Evolutionary conservation across 2,329 filamentous ascomycete species (phyloP), one percentile per base, ranked within the genome.

Genomic region (Colletotrichum simmondsii): DNA sequence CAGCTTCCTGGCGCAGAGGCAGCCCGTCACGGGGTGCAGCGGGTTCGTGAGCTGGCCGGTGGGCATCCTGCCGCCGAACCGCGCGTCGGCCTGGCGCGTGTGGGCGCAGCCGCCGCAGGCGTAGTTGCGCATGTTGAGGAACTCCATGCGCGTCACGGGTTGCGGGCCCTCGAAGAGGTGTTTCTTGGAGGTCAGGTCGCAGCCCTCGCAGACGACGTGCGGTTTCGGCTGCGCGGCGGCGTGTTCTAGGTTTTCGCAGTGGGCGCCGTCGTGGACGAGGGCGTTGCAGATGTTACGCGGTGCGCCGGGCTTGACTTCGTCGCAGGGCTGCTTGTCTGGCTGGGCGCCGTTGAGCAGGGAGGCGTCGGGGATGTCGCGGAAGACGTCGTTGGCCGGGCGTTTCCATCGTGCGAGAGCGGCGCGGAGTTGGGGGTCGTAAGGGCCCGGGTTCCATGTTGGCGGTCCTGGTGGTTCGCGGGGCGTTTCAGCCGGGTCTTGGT

Each of bases 71-170:
- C 42, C 58, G 42, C 74, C 66, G 10, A 56, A 58, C 32, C 24
- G 22, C 56, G 37, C 67, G 14, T 7, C 46, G 32, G 8, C 46
- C 62, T 32, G 46, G 42, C 14, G 24, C 26, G 32, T 10, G n/a
- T 30, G 57, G 54, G 78, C 63, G 74, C 84, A 85, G 0, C 32
- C 30, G 12, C 57, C 35, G 74, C 84, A 86, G 5, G 83, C 77
- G 75, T 83, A 84, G 53, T 78, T 78, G 4, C 84, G 80, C 77
- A 85, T 79, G 37, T 42, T 59, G n/a, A 80, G 35, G n/a, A 83
- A 67, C 37, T 82, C 79, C 5, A 24, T 32, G 11, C 22, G 35
- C 1, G 68, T 72, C 49, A 80, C 52, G 52, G 72, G 53, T 7
- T n/a, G 35, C 1, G 68, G 8, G 7, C 57, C 69, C 1, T 65